Evolutionary conservation across 371 early-diverging fungal genomes (phyloP), one percentile per base, ranked within the genome.

Genomic region (Syncephalastrum racemosum): DNA sequence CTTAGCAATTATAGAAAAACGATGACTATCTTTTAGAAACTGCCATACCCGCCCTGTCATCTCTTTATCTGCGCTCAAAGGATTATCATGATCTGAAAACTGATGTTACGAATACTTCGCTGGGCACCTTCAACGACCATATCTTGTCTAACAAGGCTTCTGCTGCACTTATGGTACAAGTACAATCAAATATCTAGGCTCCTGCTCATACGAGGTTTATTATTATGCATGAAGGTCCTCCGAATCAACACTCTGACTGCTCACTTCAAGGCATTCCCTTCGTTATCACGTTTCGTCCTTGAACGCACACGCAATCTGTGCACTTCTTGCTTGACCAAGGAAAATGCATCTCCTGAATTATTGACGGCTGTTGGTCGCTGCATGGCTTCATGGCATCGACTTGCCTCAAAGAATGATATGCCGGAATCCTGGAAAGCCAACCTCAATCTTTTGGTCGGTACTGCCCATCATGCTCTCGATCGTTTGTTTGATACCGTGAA

Each of bases 401-500:
- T 79, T 6, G 74, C 76, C 42, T 73, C 73, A 27, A 83, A 79
- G 57, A 57, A 72, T 22, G 60, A 60, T 24, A 66, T 69, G 45
- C 68, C 75, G 0, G 75, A 71, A 13, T 64, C 71, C 22, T 86
- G 87, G 87, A 71, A 72, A 46, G 68, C 59, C 6, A 75, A 66
- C 20, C 14, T 78, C 4, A 59, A 70, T 46, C 68, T 69, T 44
- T 25, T 84, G 22, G 63, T 84, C 52, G 82, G 83, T 46, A 75
- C 84, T 12, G 62, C 78, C 16, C 81, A 86, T 51, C 58, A 65
- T 36, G 66, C 71, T 22, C 58, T 84, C 51, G 76, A 82, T 49
- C 57, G 67, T 36, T 63, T 86, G 8, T 82, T 83, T 58, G 73
- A 71, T 50, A 79, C 80, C 1, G 60, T 86, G 0, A 85, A 84